phyloP scores from a whole-genome alignment of 768 basidiomycete species.

The Leccinellum luteum region DNA sequence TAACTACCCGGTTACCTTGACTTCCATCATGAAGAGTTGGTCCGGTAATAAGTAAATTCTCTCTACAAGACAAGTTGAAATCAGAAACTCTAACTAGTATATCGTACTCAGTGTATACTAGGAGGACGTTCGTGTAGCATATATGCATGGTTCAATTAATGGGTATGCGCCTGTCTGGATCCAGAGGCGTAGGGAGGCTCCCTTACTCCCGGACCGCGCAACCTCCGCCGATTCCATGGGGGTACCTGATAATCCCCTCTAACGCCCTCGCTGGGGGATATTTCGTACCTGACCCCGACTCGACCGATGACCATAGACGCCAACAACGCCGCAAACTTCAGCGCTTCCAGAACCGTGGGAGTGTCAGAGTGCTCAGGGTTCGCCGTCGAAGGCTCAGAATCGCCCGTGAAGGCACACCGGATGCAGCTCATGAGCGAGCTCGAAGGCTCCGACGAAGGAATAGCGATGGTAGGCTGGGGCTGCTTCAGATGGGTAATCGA shows the following conservation, averaged over 20 bases:
- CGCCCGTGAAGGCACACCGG: slow-evolving; percentile 2
- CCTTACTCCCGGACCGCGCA: slow-evolving; percentile 5
- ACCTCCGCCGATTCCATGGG: slow-evolving; percentile 36
- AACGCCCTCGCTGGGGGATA: slow-evolving; percentile 20
- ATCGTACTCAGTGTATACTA: not conserved
- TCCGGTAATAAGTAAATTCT: too few species aligned
- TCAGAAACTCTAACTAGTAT: too few species aligned
- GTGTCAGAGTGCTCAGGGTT: slow-evolving; percentile 27
- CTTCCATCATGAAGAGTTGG: too few species aligned
- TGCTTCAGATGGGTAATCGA: slow-evolving; percentile 16
- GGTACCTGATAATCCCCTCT: slow-evolving; percentile 35
- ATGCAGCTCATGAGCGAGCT: slow-evolving; percentile 17
- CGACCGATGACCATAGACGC: slow-evolving; percentile 41
- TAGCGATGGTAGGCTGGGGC: not conserved
- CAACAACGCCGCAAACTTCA: slow-evolving; percentile 49
- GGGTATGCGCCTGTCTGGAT: slow-evolving; percentile 7
- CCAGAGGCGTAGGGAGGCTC: not conserved
- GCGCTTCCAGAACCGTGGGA: slow-evolving; percentile 48
- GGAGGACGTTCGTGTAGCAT: not conserved
- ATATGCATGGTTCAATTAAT: slow-evolving; percentile 1
- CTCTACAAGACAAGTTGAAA: too few species aligned
- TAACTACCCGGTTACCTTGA: too few species aligned
- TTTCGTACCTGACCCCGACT: slow-evolving; percentile 26
- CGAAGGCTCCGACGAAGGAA: not conserved
- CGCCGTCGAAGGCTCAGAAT: not conserved